Evolutionary conservation across 345 rosid genomes (phyloP), one percentile per base, ranked within the genome.

Genomic region (Kandelia obovata): DNA sequence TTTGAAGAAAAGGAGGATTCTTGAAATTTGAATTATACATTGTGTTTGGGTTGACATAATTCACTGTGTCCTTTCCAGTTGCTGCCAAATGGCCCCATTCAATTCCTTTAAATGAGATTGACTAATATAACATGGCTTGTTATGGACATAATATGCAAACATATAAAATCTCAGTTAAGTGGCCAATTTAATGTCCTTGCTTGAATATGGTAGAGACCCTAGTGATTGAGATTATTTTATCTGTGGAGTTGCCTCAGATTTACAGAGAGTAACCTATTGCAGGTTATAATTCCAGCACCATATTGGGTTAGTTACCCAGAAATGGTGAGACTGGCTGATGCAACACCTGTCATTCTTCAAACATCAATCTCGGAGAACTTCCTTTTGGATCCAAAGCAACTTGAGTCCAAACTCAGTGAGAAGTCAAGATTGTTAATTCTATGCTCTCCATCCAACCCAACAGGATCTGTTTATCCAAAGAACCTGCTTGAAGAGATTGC

Each of bases 261-360:
- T 39, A 31, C 53, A 19, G 23, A 23, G 37, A 27, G 1, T 28
- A 19, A 28, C 13, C 43, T 59, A 27, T 17, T 68, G 23, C 82
- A 96, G 99, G 99, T 92, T 76, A 80, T 96, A 59, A 92, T 96
- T 74, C 99, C 99, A 15, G 96, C 94, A 66, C 99, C 99, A 16
- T 96, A 61, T 75, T 96, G 90, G 90, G 99, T 96, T 62, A 96
- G 99, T 86, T 96, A 96, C 83, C 94, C 98, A 6, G 98, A 96
- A 84, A 92, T 92, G 55, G 96, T 92, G 53, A 90, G 96, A 82
- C 70, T 96, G 53, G 98, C 97, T 5, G 97, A 92, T 78, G 99
- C 99, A 75, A 86, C 86, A 20, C 99, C 99, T 3, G 97, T 89
- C 72, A 81, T 92, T 67, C 83, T 92, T 82, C 97, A 93, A 46